phyloP scores from a whole-genome alignment of 352 stramenopile species.

The Albugo laibachii region DNA sequence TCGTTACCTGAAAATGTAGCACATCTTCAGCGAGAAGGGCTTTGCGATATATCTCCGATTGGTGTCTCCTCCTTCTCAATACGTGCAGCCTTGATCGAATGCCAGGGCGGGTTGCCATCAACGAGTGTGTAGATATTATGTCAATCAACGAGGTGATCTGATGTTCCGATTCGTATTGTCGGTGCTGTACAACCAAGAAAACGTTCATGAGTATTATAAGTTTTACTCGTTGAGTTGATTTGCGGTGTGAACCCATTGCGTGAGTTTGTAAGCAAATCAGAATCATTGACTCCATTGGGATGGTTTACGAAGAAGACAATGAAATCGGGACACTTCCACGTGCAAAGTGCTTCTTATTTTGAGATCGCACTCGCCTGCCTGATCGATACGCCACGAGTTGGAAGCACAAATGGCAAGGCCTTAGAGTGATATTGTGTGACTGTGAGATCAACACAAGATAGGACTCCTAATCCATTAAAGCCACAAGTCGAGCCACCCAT shows the following conservation, averaged over 20 bases:
- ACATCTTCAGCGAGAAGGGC: constrained; percentile 50
- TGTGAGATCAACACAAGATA: constrained; percentile 80
- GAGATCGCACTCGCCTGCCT: constrained; percentile 28
- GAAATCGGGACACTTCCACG: constrained; percentile 58
- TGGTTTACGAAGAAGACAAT: constrained; percentile 25
- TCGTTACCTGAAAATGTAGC: constrained; percentile 73
- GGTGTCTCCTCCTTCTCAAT: constrained; percentile 18
- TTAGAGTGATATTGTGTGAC: constrained; percentile 58
- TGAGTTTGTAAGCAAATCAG: constrained; percentile 61
- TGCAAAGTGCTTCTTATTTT: constrained; percentile 70
- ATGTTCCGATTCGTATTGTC: constrained; percentile 69
- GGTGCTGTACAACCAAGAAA: constrained; percentile 27
- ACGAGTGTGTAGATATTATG: constrained; percentile 41
- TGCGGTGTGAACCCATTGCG: constrained; percentile 70
- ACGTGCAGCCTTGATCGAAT: constrained; percentile 24
- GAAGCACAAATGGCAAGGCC: constrained; percentile 41
- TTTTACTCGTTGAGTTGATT: constrained; percentile 79
- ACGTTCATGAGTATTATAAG: constrained; percentile 66
- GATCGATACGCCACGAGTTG: background rate
- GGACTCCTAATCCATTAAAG: constrained; percentile 74
- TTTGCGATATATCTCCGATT: too few species aligned
- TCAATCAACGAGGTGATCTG: constrained; percentile 48
- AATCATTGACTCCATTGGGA: constrained; percentile 30
- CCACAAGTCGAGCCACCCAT: constrained; percentile 62
- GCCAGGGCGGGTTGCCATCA: constrained; percentile 30